Percentiles rank a stretch among this genome's conserved stretches.
Evolutionary conservation across 2,329 filamentous ascomycete species (phyloP).

Genomic region (Botryotinia globosa): DNA sequence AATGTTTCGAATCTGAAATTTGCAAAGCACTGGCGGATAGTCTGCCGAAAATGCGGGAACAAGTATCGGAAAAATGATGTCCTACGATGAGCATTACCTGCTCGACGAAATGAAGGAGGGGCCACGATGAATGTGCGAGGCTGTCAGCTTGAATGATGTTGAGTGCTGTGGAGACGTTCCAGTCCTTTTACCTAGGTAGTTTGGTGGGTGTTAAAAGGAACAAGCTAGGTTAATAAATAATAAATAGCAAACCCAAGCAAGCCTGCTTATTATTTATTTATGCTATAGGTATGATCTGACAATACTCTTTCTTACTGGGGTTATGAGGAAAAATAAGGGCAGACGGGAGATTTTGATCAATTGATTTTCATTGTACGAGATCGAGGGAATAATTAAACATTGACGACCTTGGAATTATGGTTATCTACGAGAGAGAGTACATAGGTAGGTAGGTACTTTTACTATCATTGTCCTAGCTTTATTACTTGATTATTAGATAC

Average conservation of each 20-base stretch:
- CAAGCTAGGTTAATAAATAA: constrained; percentile 1
- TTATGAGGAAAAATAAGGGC: neutral
- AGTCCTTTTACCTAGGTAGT: neutral
- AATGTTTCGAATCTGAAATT: constrained; percentile 73
- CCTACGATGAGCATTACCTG: constrained; percentile 18
- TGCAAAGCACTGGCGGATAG: constrained; percentile 20
- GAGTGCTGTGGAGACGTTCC: neutral
- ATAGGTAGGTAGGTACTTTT: too few species aligned
- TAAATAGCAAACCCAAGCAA: neutral
- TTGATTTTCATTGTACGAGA: neutral
- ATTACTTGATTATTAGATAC: neutral
- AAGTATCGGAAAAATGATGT: constrained; percentile 27
- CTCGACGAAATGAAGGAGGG: constrained; percentile 24
- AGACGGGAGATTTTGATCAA: neutral
- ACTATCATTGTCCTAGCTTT: neutral
- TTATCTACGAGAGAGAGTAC: too few species aligned
- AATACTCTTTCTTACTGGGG: neutral
- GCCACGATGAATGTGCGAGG: constrained; percentile 19
- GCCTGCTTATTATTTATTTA: neutral
- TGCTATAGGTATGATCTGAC: neutral
- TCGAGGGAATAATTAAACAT: neutral
- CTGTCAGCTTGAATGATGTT: neutral
- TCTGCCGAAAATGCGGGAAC: constrained; percentile 21
- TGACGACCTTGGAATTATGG: neutral
- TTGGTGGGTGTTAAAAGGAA: neutral